Evolutionary conservation across 2,329 filamentous ascomycete species (phyloP).

Genomic region (Fusarium sp.): DNA sequence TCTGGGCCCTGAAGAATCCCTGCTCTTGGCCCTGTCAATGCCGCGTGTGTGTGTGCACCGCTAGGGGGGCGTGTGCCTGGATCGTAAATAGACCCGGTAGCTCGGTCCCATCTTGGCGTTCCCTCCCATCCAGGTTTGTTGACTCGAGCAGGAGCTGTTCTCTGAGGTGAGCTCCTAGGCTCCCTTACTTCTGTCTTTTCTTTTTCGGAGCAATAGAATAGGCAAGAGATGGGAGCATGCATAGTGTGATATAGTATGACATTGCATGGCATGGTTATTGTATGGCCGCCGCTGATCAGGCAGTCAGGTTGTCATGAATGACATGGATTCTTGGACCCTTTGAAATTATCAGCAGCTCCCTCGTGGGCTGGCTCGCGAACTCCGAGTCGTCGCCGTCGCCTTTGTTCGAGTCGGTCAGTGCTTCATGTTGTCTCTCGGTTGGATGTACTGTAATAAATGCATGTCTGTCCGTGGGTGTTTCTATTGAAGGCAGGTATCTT

Average conservation of each 20-base stretch:
- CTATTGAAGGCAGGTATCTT: background rate
- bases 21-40: constrained; percentile 31
- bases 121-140: constrained; percentile 25
- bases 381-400: constrained; percentile 31
- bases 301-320: constrained; percentile 20
- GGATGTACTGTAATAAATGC: background rate
- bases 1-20: constrained; percentile 10
- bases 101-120: constrained; percentile 32
- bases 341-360: constrained; percentile 19
- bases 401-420: constrained; percentile 21
- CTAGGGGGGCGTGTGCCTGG: constrained; percentile 30
- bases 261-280: background rate
- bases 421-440: constrained; percentile 21
- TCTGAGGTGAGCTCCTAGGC: background rate
- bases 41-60: constrained; percentile 25
- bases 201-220: constrained; percentile 11
- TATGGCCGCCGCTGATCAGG: background rate
- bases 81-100: constrained; percentile 29
- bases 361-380: constrained; percentile 29
- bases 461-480: background rate
- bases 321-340: constrained; percentile 23
- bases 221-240: constrained; percentile 27
- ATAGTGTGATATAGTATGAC: background rate
- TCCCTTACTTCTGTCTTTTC: constrained; percentile 5
- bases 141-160: constrained; percentile 2